Percentiles rank a stretch among this genome's conserved stretches.
Evolutionary conservation across 2,329 filamentous ascomycete genomes (phyloP).

Genomic region (Alternaria gaisen): DNA sequence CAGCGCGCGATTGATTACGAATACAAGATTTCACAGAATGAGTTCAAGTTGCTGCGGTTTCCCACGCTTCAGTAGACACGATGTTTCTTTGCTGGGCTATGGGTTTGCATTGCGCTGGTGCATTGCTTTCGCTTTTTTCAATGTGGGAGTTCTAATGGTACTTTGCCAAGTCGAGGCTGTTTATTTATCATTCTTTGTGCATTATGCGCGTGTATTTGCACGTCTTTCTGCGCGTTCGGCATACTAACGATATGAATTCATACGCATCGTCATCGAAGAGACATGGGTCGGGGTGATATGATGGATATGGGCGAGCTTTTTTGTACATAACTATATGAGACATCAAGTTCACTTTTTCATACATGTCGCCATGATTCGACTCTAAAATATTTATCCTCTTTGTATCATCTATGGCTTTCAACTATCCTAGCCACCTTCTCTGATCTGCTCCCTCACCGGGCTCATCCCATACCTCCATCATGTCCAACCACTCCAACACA

Average conservation of each 20-base stretch:
- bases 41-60: constrained; percentile 13
- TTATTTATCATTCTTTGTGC: constrained; percentile 19
- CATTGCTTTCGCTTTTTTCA: constrained; percentile 38
- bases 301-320: constrained; percentile 18
- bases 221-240: constrained; percentile 9
- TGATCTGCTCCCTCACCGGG: neutral
- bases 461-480: constrained; percentile 63
- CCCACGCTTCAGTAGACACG: constrained; percentile 21
- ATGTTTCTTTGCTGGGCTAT: constrained; percentile 30
- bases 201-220: constrained; percentile 9
- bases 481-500: constrained; percentile 89
- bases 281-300: constrained; percentile 10
- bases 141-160: constrained; percentile 16
- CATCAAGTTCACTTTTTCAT: constrained; percentile 1
- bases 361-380: neutral
- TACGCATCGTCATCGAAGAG: constrained; percentile 20
- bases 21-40: constrained; percentile 21
- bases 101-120: constrained; percentile 47
- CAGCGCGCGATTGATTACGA: constrained; percentile 9
- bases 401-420: neutral
- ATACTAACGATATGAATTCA: constrained; percentile 16
- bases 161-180: constrained; percentile 16
- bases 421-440: constrained; percentile 1
- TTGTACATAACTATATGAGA: constrained; percentile 22
- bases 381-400: neutral